Evolutionary conservation across 768 basidiomycete species (phyloP).

Genomic region (Trametes meyenii): DNA sequence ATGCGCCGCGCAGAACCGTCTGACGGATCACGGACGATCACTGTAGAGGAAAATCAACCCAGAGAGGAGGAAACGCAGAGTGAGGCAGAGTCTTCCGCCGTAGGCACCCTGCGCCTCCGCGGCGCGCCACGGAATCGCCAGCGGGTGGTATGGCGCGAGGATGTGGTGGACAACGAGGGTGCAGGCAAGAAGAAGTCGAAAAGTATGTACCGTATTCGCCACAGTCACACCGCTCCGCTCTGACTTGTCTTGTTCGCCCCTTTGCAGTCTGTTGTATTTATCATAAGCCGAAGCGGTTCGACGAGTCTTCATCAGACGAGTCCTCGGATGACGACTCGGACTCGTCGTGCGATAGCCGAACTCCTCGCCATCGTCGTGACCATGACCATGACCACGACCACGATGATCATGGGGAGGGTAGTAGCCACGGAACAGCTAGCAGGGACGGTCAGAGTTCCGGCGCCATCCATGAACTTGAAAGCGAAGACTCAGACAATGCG

Average conservation of each 20-base stretch:
- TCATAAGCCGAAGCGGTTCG: conserved; percentile 77
- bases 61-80: conserved; percentile 30
- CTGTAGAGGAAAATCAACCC: conserved; percentile 39
- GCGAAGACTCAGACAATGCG: conserved; percentile 26
- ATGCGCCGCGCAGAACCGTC: conserved; percentile 25
- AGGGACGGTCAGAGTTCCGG: conserved; percentile 23
- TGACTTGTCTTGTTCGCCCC: background rate
- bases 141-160: conserved; percentile 81
- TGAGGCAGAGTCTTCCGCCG: conserved; percentile 26
- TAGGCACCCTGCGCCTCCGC: conserved; percentile 63
- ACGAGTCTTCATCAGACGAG: conserved; percentile 73
- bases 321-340: conserved; percentile 55
- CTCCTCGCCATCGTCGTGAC: conserved; percentile 8
- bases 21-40: conserved; percentile 41
- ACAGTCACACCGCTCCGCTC: background rate
- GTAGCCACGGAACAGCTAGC: conserved; percentile 19
- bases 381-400: conserved; percentile 25
- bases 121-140: conserved; percentile 47
- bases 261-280: conserved; percentile 93
- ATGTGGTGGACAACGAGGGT: conserved; percentile 89
- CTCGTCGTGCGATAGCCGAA: conserved; percentile 25
- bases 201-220: conserved; percentile 55
- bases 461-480: conserved; percentile 31
- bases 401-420: conserved; percentile 13
- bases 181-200: conserved; percentile 91